Conservation (phyloP, 106 monocot species). For the Dioscorea zingiberensis region DNA sequence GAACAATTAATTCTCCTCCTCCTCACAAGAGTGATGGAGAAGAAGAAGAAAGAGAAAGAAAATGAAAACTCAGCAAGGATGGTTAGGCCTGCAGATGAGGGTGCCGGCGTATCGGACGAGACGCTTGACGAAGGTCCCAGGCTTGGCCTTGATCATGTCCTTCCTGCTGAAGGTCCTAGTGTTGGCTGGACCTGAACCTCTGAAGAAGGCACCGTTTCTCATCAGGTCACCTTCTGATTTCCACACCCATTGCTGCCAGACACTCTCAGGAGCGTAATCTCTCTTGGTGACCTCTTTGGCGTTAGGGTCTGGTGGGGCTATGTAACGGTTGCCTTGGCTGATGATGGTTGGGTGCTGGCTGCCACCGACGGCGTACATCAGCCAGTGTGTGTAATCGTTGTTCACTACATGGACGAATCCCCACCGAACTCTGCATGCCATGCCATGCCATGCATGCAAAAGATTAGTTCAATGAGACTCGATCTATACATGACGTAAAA, state of each 20-base stretch:
- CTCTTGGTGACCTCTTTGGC: constrained; percentile 66
- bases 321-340: constrained; percentile 59
- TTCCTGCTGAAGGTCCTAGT: neutral
- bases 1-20: too few relatives aligned
- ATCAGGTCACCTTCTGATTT: constrained; percentile 36
- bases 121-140: constrained; percentile 23
- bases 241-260: constrained; percentile 55
- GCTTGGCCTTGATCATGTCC: constrained; percentile 21
- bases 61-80: constrained; percentile 18
- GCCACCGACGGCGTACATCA: constrained; percentile 59
- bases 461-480: neutral
- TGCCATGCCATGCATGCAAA: neutral
- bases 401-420: constrained; percentile 71
- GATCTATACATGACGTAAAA: too few relatives aligned
- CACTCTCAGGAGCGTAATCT: constrained; percentile 15
- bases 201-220: constrained; percentile 54
- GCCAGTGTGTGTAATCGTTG: constrained; percentile 64
- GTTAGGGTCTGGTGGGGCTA: constrained; percentile 27
- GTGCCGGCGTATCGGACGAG: constrained; percentile 35
- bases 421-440: constrained; percentile 20
- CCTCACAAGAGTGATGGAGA: too few relatives aligned
- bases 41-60: too few relatives aligned
- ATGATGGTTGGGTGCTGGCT: constrained; percentile 51
- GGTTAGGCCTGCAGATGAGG: constrained; percentile 19
- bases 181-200: constrained; percentile 16